These are phyloP conservation scores for Zelonia costaricensis DNA, from an alignment of 208 protist genomes.

Conservation along the genomic window DNA sequence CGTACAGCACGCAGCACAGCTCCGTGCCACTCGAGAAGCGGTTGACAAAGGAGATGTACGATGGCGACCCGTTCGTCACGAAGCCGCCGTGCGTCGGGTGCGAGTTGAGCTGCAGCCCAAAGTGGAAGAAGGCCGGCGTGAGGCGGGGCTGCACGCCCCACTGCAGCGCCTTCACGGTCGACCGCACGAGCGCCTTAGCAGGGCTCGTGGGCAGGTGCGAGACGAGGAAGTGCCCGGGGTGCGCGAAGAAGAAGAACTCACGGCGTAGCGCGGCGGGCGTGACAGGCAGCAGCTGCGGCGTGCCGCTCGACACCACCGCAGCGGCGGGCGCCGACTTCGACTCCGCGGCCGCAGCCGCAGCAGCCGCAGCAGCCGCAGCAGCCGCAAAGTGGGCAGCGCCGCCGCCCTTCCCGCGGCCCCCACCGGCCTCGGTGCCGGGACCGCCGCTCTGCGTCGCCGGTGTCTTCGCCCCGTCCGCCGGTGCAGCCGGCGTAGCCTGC, in stretches of 20 bases:
- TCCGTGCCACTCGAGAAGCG: constrained; percentile 52
- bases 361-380: background rate
- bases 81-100: constrained; percentile 52
- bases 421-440: background rate
- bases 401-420: background rate
- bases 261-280: constrained; percentile 26
- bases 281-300: constrained; percentile 6
- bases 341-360: constrained; percentile 1
- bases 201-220: constrained; percentile 58
- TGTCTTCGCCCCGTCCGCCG: background rate
- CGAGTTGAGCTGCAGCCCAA: constrained; percentile 45
- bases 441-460: no score
- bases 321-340: background rate
- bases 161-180: constrained; percentile 29
- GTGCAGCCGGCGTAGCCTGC: background rate
- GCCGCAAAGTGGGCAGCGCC: constrained; percentile 1
- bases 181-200: constrained; percentile 41
- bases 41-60: constrained; percentile 70
- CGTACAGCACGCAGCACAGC: constrained; percentile 78
- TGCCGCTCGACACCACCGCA: background rate
- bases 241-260: constrained; percentile 80
- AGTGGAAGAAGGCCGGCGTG: constrained; percentile 68
- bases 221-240: constrained; percentile 55
- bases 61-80: constrained; percentile 52
- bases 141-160: constrained; percentile 68